Percentiles rank a stretch among this genome's conserved stretches.
phyloP scores from a whole-genome alignment of 306 rosid species.

The Gastrolobium bilobum region DNA sequence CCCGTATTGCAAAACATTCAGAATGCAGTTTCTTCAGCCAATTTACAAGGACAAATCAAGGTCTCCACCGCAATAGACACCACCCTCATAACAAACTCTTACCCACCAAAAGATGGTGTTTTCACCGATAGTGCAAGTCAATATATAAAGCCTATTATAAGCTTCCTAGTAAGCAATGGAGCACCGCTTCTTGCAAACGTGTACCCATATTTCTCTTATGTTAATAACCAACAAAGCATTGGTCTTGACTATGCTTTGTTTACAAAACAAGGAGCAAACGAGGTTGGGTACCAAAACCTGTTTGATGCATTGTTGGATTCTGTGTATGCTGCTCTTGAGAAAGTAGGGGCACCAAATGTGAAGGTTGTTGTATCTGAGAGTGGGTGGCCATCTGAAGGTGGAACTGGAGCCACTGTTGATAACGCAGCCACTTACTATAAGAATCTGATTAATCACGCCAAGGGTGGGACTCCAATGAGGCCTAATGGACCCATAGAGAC shows the following conservation, averaged over 20 bases:
- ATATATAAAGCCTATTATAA: conserved; percentile 61
- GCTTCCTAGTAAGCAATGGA: conserved; percentile 54
- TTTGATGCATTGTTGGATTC: conserved; percentile 73
- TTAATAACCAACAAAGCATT: conserved; percentile 6
- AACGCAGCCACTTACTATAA: conserved; percentile 64
- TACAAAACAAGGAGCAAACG: conserved; percentile 49
- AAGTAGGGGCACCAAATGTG: conserved; percentile 54
- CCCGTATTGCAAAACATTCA: conserved; percentile 60
- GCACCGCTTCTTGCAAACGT: conserved; percentile 81
- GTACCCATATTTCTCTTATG: conserved; percentile 66
- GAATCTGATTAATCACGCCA: conserved; percentile 65
- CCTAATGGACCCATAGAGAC: conserved; percentile 57
- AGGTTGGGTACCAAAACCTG: conserved; percentile 62
- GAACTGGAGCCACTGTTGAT: conserved; percentile 45
- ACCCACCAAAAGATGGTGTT: conserved; percentile 61
- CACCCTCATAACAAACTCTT: conserved; percentile 48
- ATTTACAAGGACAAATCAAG: conserved; percentile 62
- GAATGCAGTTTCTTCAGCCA: conserved; percentile 56
- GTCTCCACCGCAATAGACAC: conserved; percentile 70
- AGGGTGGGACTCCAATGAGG: conserved; percentile 68
- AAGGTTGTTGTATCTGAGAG: conserved; percentile 72
- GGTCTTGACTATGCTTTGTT: conserved; percentile 63
- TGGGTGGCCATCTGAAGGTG: conserved; percentile 81
- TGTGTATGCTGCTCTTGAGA: conserved; percentile 72
- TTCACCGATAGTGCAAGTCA: conserved; percentile 47